Conservation (phyloP, 768 basidiomycete genomes). For the Hygrocybe punicea region DNA sequence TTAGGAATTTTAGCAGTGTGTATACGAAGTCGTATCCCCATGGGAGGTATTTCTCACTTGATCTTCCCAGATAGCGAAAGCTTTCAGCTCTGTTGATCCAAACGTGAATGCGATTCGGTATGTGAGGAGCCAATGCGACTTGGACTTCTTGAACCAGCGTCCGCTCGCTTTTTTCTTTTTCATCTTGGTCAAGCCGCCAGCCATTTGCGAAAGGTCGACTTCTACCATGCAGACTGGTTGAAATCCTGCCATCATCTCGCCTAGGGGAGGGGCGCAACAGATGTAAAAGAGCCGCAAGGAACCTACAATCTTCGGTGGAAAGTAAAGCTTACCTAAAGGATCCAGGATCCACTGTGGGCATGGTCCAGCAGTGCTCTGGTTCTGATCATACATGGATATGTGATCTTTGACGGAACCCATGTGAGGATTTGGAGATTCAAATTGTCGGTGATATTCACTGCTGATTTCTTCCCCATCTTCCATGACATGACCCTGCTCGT, state of each 20-base stretch:
- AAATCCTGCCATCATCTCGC: no score
- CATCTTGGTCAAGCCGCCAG: not conserved
- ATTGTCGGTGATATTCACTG: not conserved
- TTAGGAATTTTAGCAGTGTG: no score
- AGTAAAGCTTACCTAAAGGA: not conserved
- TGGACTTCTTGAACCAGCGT: not conserved
- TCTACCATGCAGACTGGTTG: not conserved
- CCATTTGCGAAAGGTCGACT: not conserved
- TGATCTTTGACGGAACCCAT: not conserved
- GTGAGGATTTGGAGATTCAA: not conserved
- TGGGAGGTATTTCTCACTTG: no score
- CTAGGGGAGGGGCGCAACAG: no score
- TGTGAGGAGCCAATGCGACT: not conserved
- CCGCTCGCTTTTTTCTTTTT: not conserved
- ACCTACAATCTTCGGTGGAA: no score
- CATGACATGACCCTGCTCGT: slow-evolving; percentile 2
- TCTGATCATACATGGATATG: slow-evolving; percentile 4
- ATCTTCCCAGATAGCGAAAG: not conserved
- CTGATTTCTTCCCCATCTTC: not conserved
- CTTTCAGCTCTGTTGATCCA: not conserved
- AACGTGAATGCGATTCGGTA: not conserved
- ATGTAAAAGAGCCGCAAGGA: no score
- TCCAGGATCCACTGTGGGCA: not conserved
- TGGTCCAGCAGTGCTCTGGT: not conserved
- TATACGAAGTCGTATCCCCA: no score